Conservation (phyloP, 1,139 yeast genomes). For the Eremothecium gossypii region DNA sequence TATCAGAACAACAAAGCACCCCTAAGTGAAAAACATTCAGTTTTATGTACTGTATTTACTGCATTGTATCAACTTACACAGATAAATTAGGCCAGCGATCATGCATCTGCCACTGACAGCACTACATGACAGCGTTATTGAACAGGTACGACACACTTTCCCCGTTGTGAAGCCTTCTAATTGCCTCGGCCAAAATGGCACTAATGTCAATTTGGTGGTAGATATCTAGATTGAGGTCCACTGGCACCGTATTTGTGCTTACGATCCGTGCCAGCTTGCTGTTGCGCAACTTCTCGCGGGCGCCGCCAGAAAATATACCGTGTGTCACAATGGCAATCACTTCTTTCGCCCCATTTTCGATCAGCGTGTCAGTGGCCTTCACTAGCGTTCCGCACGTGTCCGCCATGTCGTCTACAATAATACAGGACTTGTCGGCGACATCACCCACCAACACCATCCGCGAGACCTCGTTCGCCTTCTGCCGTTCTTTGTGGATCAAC, state of each 20-base stretch:
- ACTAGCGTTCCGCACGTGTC: slow-evolving; percentile 78
- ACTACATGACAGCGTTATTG: slow-evolving; percentile 31
- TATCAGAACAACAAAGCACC: too few species aligned
- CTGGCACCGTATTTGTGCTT: slow-evolving; percentile 71
- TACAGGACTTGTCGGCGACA: slow-evolving; percentile 58
- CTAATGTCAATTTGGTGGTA: slow-evolving; percentile 63
- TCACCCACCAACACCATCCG: slow-evolving; percentile 77
- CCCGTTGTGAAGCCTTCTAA: slow-evolving; percentile 75
- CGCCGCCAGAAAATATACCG: slow-evolving; percentile 68
- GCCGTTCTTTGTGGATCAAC: slow-evolving; percentile 73
- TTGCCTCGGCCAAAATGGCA: slow-evolving; percentile 69
- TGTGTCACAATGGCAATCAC: slow-evolving; percentile 74
- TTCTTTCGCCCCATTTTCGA: slow-evolving; percentile 62
- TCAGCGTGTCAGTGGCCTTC: slow-evolving; percentile 50
- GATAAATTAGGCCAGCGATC: too few species aligned
- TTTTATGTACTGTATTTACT: too few species aligned
- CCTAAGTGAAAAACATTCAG: too few species aligned
- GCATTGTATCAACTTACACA: too few species aligned
- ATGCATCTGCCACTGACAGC: too few species aligned
- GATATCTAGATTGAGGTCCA: slow-evolving; percentile 50
- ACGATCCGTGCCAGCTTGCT: slow-evolving; percentile 55
- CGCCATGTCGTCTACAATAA: slow-evolving; percentile 75
- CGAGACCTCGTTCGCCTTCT: slow-evolving; percentile 68
- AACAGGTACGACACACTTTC: slow-evolving; percentile 73
- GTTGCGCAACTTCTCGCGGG: slow-evolving; percentile 50